phyloP scores from a whole-genome alignment of 768 basidiomycete species.

The Leccinum uliginosum region DNA sequence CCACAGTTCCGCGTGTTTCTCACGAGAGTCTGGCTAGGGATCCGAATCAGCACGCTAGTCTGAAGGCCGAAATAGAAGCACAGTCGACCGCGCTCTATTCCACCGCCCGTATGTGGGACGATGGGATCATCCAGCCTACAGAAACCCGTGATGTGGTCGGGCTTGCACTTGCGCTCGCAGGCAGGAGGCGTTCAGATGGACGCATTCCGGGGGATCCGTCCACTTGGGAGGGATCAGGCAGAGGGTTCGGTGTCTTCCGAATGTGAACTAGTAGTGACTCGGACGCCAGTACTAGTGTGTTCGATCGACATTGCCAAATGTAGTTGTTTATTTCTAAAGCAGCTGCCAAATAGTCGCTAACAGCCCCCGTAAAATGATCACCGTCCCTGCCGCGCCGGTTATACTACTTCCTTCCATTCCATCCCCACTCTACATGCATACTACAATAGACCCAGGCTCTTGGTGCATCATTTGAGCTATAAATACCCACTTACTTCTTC shows the following conservation, averaged over 20 bases:
- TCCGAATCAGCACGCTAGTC: constrained; percentile 66
- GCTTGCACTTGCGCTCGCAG: constrained; percentile 79
- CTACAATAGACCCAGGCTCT: neutral
- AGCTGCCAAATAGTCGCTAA: constrained; percentile 22
- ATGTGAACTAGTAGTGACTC: constrained; percentile 49
- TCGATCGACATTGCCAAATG: constrained; percentile 24
- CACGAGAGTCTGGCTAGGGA: constrained; percentile 45
- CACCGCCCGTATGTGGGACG: constrained; percentile 91
- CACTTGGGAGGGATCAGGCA: constrained; percentile 68
- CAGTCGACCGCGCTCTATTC: constrained; percentile 88
- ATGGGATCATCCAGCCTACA: constrained; percentile 83
- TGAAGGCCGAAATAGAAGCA: constrained; percentile 80
- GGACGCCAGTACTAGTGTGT: too few relatives aligned
- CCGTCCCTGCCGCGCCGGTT: neutral
- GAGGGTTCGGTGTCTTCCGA: constrained; percentile 86
- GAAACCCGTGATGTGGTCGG: constrained; percentile 89
- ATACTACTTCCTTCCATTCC: neutral
- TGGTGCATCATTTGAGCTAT: neutral
- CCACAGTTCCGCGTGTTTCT: neutral
- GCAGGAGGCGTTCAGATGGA: constrained; percentile 35
- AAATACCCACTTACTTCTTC: neutral
- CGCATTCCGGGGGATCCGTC: neutral
- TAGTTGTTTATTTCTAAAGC: constrained; percentile 23
- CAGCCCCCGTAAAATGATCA: neutral
- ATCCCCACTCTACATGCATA: neutral